Evolutionary conservation across 179 eudicot species (phyloP).

Genomic region (Monotropa hypopitys): DNA sequence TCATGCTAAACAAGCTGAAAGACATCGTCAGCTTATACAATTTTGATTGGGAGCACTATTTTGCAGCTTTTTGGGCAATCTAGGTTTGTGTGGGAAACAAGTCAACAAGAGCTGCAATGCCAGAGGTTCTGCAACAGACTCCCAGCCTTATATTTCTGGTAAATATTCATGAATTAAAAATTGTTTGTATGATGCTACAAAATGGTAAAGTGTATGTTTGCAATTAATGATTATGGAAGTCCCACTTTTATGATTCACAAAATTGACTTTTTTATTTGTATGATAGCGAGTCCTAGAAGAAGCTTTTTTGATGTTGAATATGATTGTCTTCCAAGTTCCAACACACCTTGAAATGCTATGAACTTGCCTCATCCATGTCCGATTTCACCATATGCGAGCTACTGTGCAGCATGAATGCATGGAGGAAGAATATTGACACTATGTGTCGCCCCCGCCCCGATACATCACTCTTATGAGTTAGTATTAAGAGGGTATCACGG

Average conservation of each 20-base stretch:
- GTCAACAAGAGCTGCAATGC: slow-evolving; percentile 38
- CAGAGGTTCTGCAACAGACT: slow-evolving; percentile 27
- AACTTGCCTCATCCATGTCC: background rate
- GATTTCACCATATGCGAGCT: background rate
- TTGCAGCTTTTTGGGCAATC: slow-evolving; percentile 74
- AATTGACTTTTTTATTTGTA: background rate
- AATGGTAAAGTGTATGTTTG: background rate
- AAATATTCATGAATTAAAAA: slow-evolving; percentile 10
- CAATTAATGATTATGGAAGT: background rate
- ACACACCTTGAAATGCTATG: background rate
- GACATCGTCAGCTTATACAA: background rate
- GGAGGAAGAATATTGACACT: background rate
- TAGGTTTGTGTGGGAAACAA: slow-evolving; percentile 71
- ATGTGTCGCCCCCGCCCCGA: too few species aligned
- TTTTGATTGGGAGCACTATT: background rate
- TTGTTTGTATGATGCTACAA: background rate
- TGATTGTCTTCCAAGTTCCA: background rate
- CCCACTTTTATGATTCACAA: background rate
- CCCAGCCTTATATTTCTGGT: slow-evolving; percentile 45
- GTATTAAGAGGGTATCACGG: too few species aligned
- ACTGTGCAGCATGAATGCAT: background rate
- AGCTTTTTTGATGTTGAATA: background rate
- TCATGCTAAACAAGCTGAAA: background rate
- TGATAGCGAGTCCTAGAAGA: background rate
- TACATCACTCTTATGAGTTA: too few species aligned